Percentiles rank a stretch among this genome's conserved stretches.
These are phyloP conservation scores for Agrocybe praecox DNA, from an alignment of 768 basidiomycete genomes.

Conservation along the genomic window DNA sequence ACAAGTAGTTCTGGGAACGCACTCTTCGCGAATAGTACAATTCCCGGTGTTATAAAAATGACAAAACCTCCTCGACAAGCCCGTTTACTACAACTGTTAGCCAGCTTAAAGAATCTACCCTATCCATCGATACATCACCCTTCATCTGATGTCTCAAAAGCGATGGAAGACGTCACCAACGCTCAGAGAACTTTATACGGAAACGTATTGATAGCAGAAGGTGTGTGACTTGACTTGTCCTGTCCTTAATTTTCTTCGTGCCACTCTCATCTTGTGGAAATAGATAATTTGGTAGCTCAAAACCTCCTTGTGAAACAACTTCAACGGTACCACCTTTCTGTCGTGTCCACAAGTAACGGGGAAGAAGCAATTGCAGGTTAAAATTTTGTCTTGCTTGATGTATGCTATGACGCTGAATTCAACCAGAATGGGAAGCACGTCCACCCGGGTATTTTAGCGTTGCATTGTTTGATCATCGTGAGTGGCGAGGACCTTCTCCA, in stretches of 20 bases:
- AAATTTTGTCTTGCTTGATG: constrained; percentile 2
- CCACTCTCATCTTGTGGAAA: not conserved
- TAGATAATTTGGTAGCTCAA: constrained; percentile 75
- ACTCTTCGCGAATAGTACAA: constrained; percentile 49
- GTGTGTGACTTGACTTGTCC: constrained; percentile 25
- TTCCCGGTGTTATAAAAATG: constrained; percentile 63
- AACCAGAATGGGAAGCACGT: constrained; percentile 66
- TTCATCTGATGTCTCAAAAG: constrained; percentile 37
- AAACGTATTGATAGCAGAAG: constrained; percentile 75
- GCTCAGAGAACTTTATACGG: constrained; percentile 61
- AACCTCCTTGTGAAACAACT: constrained; percentile 69
- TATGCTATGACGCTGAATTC: not conserved
- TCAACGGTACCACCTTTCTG: constrained; percentile 59
- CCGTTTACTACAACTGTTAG: constrained; percentile 63
- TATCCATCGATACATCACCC: constrained; percentile 40
- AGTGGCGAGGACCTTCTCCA: constrained; percentile 20
- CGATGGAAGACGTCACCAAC: constrained; percentile 47
- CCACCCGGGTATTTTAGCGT: constrained; percentile 70
- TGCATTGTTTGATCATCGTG: constrained; percentile 78
- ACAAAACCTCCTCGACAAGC: constrained; percentile 70
- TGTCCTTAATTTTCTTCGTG: not conserved
- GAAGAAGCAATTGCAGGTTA: constrained; percentile 65
- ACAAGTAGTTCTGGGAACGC: constrained; percentile 56
- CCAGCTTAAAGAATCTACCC: constrained; percentile 56
- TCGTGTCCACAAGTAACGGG: constrained; percentile 65